Evolutionary conservation across 2,329 filamentous ascomycete species (phyloP), one percentile per base, ranked within the genome.

Genomic region (Microcyclosporella mali): DNA sequence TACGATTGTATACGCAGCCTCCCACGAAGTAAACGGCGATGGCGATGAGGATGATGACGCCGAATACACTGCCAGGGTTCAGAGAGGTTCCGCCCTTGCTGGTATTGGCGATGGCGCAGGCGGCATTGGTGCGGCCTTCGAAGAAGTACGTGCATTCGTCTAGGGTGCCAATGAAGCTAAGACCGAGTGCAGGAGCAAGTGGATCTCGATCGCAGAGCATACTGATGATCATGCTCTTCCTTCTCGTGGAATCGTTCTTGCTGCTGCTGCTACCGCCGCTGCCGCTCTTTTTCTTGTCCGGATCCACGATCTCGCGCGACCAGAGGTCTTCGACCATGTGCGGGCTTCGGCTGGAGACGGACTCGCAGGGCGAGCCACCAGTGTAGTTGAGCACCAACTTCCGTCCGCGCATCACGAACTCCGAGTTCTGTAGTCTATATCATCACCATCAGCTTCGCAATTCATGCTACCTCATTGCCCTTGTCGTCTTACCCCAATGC

Each of bases 111-210:
- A 71, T 89, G 67, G 68, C 86, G 73, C 92, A 98, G 9, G 89
- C 90, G 53, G 88, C 84, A 34, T 79, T 75, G 17, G 87, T 92
- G 52, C 90, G 84, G 37, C 89, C 83, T 65, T 97, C 89, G 70
- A 98, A 98, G 67, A 94, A 85, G 68, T 97, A 98, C 21, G 87
- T 81, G 73, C 92, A 98, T 47, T 94, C 84, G 61, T 97, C 89
- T 31, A 86, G 83, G 48, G 59, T 64, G 46, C 85, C 87, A 46
- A 97, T 83, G 63, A 95, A 98, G 15, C 86, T 88, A 29, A 92
- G 73, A 3, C 78, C 76, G 3, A 88, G 82, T 31, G 78, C 74
- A 3, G 78, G 77, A 21, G 74, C 75, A 1, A 82, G 71, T 1
- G 86, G 81, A 56, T 95, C 88, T 49, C 79, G 80, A 62, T 95